Evolutionary conservation across 2,329 filamentous ascomycete genomes (phyloP), one percentile per base, ranked within the genome.

Genomic region (Diaporthe destruens): DNA sequence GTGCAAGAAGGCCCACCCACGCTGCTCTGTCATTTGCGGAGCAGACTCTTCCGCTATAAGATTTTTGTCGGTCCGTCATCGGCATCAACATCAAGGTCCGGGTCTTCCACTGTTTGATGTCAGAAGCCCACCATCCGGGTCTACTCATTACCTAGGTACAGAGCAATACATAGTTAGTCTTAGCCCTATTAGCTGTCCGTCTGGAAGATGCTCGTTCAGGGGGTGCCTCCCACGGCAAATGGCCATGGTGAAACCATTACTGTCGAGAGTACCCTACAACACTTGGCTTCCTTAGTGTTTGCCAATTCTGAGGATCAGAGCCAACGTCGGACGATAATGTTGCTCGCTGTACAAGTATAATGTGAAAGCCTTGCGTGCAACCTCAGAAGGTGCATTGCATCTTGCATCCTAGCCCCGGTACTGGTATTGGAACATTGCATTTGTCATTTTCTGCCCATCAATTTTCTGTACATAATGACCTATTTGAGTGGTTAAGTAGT

Each of bases 31-130:
- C 54, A 69, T 57, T 49, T 49, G 66, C 54, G 67, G 67, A 69
- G 67, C 42, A 59, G 29, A 39, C 42, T 39, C 42, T 59, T 36
- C 67, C 67, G 42, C 67, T 42, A 51, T 47, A 69, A 59, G 39
- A 69, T 29, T 69, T 47, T 65, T 65, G 59, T 65, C 59, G 59
- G 59, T 65, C 59, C 59, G 59, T 65, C 44, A 65, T 65, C 59
- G 59, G 59, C 59, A 65, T n/a, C 44, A 51, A 65, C 44, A 65
- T 51, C 18, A 23, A 51, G 59, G 25, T 32, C 59, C 59, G 59
- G 42, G 44, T 18, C 11, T 47, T 47, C 39, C 11, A n/a, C n/a
- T 39, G 34, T 63, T n/a, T 61, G 23, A 63, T 47, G 57, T 61
- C 36, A 29, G 29, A n/a, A 61, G 9, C n/a, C 57, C 39, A 47